Conservation (phyloP, 768 basidiomycete species). For the Naganishia vaughanmartiniae region DNA sequence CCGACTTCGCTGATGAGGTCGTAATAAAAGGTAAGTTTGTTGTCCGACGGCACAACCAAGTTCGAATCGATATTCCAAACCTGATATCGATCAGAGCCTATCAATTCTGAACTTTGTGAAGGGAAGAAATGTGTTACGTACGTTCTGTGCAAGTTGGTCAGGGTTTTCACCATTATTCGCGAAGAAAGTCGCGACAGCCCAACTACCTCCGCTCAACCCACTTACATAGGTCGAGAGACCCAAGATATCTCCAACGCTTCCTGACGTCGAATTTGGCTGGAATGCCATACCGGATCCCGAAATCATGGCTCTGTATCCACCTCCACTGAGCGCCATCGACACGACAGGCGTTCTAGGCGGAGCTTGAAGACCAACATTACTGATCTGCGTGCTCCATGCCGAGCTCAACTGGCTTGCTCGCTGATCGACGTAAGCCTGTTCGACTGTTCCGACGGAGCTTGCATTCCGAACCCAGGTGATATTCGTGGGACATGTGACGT, state of each 20-base stretch:
- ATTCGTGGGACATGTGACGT: conserved; percentile 41
- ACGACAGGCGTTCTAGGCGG: conserved; percentile 51
- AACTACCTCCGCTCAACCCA: conserved; percentile 56
- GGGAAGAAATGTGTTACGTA: conserved; percentile 32
- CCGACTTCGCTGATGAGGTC: conserved; percentile 44
- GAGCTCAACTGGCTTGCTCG: conserved; percentile 33
- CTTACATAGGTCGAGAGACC: conserved; percentile 70
- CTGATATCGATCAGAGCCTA: conserved; percentile 25
- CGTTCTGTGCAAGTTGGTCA: conserved; percentile 43
- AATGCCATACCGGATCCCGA: conserved; percentile 58
- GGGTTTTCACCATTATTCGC: conserved; percentile 44
- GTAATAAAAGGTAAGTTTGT: conserved; percentile 47
- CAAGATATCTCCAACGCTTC: conserved; percentile 52
- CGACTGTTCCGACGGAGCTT: conserved; percentile 35
- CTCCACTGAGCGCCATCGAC: conserved; percentile 68
- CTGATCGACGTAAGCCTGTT: conserved; percentile 36
- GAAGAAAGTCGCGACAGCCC: conserved; percentile 57
- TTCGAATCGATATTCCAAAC: conserved; percentile 51
- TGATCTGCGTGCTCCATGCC: conserved; percentile 36
- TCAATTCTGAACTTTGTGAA: neutral
- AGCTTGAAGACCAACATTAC: conserved; percentile 34
- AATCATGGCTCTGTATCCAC: conserved; percentile 67
- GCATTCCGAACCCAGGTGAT: conserved; percentile 44
- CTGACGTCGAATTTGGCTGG: conserved; percentile 28
- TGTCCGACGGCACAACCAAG: conserved; percentile 47